Conservation (phyloP, 2,329 filamentous ascomycete species). For the Thelonectria rubi region DNA sequence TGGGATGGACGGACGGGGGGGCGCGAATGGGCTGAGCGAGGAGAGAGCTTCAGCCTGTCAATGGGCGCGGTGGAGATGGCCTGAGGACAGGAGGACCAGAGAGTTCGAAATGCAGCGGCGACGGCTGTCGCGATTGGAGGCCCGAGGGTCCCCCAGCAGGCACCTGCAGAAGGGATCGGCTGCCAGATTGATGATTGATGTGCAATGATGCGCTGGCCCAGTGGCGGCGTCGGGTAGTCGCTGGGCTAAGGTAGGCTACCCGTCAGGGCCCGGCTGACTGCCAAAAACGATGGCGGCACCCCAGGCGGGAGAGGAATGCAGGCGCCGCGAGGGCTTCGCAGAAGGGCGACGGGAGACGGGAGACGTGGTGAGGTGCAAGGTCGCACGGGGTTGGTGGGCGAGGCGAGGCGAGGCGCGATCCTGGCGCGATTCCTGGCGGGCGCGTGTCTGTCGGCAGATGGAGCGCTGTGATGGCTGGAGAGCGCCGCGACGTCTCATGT, state of each 20-base stretch:
- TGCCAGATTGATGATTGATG: slow-evolving; percentile 22
- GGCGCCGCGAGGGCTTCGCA: neutral
- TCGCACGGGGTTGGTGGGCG: neutral
- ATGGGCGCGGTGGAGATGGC: slow-evolving; percentile 32
- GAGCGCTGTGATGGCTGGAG: slow-evolving; percentile 8
- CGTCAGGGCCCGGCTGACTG: slow-evolving; percentile 10
- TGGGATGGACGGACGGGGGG: slow-evolving; percentile 19
- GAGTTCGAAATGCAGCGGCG: slow-evolving; percentile 25
- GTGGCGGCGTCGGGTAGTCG: slow-evolving; percentile 25
- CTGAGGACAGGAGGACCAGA: slow-evolving; percentile 34
- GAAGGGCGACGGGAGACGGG: neutral
- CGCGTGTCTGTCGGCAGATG: slow-evolving; percentile 10
- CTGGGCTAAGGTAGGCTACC: slow-evolving; percentile 25
- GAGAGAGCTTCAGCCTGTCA: slow-evolving; percentile 25
- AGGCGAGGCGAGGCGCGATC: neutral
- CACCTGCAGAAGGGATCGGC: slow-evolving; percentile 32
- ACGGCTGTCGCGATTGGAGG: slow-evolving; percentile 37
- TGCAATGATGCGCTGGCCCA: slow-evolving; percentile 25
- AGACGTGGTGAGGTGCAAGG: neutral
- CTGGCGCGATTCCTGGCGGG: neutral
- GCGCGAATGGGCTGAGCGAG: slow-evolving; percentile 26
- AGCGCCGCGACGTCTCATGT: slow-evolving; percentile 22
- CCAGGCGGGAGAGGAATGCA: slow-evolving; percentile 3
- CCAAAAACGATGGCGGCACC: neutral
- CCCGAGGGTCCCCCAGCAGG: slow-evolving; percentile 27